phyloP scores from a whole-genome alignment of 768 basidiomycete species.

The Kwoniella dendrophila region DNA sequence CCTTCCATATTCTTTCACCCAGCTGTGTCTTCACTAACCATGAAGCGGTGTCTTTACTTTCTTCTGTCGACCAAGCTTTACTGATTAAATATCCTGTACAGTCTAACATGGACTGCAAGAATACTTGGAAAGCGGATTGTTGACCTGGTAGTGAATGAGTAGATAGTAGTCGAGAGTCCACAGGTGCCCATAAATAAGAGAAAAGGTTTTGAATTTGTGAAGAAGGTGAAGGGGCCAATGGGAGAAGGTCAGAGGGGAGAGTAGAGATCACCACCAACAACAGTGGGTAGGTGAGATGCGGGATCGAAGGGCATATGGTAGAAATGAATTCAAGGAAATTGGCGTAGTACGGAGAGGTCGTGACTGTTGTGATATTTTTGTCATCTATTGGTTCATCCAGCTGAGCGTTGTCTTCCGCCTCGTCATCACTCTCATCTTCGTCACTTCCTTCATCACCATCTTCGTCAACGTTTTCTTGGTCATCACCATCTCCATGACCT shows the following conservation, averaged over 20 bases:
- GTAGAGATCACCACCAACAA: constrained; percentile 80
- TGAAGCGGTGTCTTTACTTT: constrained; percentile 44
- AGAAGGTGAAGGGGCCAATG: constrained; percentile 30
- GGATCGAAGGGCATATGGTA: constrained; percentile 75
- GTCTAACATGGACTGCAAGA: constrained; percentile 71
- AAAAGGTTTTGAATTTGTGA: constrained; percentile 64
- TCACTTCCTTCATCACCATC: constrained; percentile 41
- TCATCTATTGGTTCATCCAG: too few species aligned
- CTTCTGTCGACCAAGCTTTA: constrained; percentile 42
- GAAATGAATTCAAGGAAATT: constrained; percentile 80
- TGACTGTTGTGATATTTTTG: neutral
- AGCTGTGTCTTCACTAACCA: constrained; percentile 57
- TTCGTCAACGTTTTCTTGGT: constrained; percentile 19
- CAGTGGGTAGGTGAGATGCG: constrained; percentile 77
- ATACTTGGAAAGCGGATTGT: constrained; percentile 63
- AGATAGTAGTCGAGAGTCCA: constrained; percentile 69
- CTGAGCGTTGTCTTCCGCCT: constrained; percentile 53
- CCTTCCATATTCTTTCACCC: constrained; percentile 57
- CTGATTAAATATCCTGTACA: constrained; percentile 65
- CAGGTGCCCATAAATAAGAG: constrained; percentile 77
- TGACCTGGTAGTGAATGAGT: constrained; percentile 62
- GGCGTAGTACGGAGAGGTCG: constrained; percentile 59
- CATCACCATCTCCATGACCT: constrained; percentile 37
- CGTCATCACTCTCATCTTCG: constrained; percentile 58
- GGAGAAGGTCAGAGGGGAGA: constrained; percentile 61